Percentiles rank a stretch among this genome's conserved stretches.
Evolutionary conservation across 2,329 filamentous ascomycete genomes (phyloP).

Genomic region (Cadophora gregata): DNA sequence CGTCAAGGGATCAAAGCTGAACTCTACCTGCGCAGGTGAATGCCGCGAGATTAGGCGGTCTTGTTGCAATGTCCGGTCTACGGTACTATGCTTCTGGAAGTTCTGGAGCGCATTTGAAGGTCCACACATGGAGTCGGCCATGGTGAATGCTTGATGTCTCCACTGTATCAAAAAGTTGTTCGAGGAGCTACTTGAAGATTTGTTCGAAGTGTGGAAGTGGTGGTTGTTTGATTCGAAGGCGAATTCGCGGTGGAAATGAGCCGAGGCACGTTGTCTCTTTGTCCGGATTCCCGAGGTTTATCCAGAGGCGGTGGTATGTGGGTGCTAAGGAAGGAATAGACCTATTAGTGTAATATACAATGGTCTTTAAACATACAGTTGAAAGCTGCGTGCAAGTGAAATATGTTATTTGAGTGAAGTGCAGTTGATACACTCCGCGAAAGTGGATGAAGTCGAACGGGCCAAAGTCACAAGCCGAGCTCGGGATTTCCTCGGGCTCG

Average conservation of each 20-base stretch:
- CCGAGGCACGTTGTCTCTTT: slow-evolving; percentile 19
- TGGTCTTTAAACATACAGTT: slow-evolving; percentile 1
- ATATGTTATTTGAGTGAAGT: not conserved
- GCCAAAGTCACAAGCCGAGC: slow-evolving; percentile 14
- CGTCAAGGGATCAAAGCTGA: slow-evolving; percentile 11
- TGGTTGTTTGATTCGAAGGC: not conserved
- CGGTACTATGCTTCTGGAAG: slow-evolving; percentile 71
- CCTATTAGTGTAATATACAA: slow-evolving; percentile 8
- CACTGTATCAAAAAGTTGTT: not conserved
- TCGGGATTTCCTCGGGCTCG: slow-evolving; percentile 3
- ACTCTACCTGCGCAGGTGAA: slow-evolving; percentile 59
- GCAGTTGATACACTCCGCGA: slow-evolving; percentile 12
- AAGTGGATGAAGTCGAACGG: slow-evolving; percentile 10
- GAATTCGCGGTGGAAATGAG: slow-evolving; percentile 4
- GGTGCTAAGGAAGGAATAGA: slow-evolving; percentile 17
- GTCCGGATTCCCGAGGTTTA: slow-evolving; percentile 1
- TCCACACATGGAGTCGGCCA: slow-evolving; percentile 73
- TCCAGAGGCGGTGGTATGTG: not conserved
- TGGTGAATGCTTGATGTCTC: slow-evolving; percentile 42
- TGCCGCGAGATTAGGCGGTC: slow-evolving; percentile 65
- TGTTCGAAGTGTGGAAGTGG: not conserved
- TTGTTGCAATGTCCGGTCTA: slow-evolving; percentile 73
- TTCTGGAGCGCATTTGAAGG: slow-evolving; percentile 75
- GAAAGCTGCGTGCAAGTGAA: not conserved
- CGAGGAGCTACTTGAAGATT: not conserved